Evolutionary conservation across 208 protist genomes (phyloP).

Genomic region (Porcisia deanei): DNA sequence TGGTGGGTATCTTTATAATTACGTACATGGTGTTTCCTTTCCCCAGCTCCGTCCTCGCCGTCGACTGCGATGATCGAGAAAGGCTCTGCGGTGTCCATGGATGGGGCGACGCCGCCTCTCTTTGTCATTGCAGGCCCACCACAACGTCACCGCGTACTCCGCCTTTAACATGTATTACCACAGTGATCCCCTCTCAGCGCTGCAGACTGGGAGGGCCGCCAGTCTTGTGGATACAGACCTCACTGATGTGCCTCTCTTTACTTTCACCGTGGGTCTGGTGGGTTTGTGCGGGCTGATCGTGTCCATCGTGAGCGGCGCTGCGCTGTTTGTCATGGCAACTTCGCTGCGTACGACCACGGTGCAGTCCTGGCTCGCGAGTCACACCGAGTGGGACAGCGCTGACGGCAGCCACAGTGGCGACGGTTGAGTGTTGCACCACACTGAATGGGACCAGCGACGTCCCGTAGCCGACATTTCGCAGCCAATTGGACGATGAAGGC

Average conservation of each 20-base stretch:
- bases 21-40: slow-evolving; percentile 35
- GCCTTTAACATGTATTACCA: slow-evolving; percentile 14
- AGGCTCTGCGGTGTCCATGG: background rate
- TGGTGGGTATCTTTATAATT: slow-evolving; percentile 35
- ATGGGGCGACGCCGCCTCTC: background rate
- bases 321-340: slow-evolving; percentile 22
- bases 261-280: slow-evolving; percentile 9
- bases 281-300: slow-evolving; percentile 18
- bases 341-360: slow-evolving; percentile 22
- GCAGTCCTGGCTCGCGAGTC: slow-evolving; percentile 19
- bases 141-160: slow-evolving; percentile 4
- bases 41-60: background rate
- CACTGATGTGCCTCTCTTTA: slow-evolving; percentile 5
- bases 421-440: background rate
- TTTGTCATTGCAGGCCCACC: background rate
- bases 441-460: background rate
- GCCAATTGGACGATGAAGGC: background rate
- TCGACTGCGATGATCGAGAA: background rate
- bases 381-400: background rate
- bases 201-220: background rate
- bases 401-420: background rate
- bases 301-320: slow-evolving; percentile 18
- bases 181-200: background rate
- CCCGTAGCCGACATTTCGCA: background rate
- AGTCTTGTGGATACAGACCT: background rate